phyloP scores from a whole-genome alignment of 164 flowering plant genomes.

The Stephania cephalantha region DNA sequence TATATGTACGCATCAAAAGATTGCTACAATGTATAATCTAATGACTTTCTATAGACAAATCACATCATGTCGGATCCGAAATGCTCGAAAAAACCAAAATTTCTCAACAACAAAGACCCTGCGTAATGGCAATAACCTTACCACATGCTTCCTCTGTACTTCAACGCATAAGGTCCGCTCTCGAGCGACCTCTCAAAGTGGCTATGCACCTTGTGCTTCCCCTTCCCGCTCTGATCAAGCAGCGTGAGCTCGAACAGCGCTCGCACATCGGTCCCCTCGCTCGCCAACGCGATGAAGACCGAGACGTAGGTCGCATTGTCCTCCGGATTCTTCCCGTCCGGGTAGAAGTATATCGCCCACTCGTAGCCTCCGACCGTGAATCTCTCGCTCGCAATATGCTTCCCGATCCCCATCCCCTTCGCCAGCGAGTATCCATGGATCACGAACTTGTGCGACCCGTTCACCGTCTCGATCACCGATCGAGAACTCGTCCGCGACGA shows the following conservation, averaged over 20 bases:
- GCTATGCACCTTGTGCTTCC: conserved; percentile 83
- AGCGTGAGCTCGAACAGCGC: conserved; percentile 70
- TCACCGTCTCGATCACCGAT: conserved; percentile 64
- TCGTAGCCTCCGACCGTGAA: conserved; percentile 77
- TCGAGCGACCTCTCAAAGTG: conserved; percentile 87
- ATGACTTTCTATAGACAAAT: no score
- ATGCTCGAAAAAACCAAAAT: no score
- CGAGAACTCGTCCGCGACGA: conserved; percentile 55
- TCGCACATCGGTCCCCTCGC: conserved; percentile 60
- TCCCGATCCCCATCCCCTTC: conserved; percentile 87
- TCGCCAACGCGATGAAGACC: conserved; percentile 82
- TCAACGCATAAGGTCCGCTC: conserved; percentile 85
- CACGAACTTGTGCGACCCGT: conserved; percentile 78
- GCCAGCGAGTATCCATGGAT: conserved; percentile 84
- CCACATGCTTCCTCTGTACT: conserved; percentile 94
- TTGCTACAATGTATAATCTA: no score
- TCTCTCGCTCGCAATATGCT: conserved; percentile 77
- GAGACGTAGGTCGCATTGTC: conserved; percentile 82
- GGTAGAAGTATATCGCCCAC: conserved; percentile 65
- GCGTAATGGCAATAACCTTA: conserved; percentile 18
- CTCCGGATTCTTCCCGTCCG: conserved; percentile 70
- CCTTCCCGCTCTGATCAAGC: conserved; percentile 83
- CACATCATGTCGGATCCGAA: no score
- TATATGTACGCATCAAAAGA: no score
- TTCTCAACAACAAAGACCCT: neutral